Evolutionary conservation across 805 yeast genomes (phyloP).

Genomic region (Lipomyces orientalis): DNA sequence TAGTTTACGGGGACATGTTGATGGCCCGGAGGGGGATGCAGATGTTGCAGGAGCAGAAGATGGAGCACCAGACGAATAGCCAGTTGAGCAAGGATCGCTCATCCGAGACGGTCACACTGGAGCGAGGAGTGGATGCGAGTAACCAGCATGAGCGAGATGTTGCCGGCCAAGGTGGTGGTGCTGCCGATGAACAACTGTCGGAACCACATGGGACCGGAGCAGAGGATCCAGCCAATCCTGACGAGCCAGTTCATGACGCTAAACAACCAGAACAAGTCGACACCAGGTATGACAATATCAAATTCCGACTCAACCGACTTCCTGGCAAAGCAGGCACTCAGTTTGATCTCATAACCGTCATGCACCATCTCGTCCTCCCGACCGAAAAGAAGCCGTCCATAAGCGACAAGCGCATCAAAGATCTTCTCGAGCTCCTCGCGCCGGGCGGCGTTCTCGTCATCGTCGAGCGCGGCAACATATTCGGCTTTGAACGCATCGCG

Average conservation of each 20-base stretch:
- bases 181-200: not conserved
- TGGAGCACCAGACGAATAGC: not conserved
- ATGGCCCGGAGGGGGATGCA: slow-evolving; percentile 85
- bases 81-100: not conserved
- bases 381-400: slow-evolving; percentile 69
- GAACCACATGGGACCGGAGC: not conserved
- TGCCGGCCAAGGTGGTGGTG: not conserved
- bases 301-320: slow-evolving; percentile 21
- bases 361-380: slow-evolving; percentile 73
- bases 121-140: not conserved
- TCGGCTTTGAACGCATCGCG: slow-evolving; percentile 87
- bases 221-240: not conserved
- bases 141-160: not conserved
- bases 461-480: slow-evolving; percentile 86
- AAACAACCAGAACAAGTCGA: not conserved
- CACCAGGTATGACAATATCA: slow-evolving; percentile 21
- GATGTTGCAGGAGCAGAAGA: slow-evolving; percentile 67
- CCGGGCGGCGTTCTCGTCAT: slow-evolving; percentile 83
- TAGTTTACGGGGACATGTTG: slow-evolving; percentile 68
- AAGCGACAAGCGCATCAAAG: slow-evolving; percentile 69
- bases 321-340: slow-evolving; percentile 39
- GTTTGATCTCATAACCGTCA: slow-evolving; percentile 83
- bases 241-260: not conserved
- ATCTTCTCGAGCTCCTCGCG: slow-evolving; percentile 62
- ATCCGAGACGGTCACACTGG: too few species aligned